Evolutionary conservation across 148 eudicot genomes (phyloP), one percentile per base, ranked within the genome.

Genomic region (Camellia sinensis): DNA sequence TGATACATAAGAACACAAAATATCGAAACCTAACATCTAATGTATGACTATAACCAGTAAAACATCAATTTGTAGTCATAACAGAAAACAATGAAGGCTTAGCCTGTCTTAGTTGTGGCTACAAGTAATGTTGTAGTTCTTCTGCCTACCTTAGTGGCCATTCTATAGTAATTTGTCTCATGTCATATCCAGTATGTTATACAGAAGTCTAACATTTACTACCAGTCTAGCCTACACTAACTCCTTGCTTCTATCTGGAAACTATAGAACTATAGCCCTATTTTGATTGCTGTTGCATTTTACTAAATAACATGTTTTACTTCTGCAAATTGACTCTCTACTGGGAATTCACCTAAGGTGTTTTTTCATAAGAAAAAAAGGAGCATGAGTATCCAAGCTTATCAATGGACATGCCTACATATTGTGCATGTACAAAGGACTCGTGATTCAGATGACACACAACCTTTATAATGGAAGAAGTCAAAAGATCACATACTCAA

Each of bases 221-320:
- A 29, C 1, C 37, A 29, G 37, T 29, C 64, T 44, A 43, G 10
- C 48, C 71, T 43, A 14, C 48, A 43, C 9, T 15, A 41, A 48
- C 17, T 12, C 71, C 71, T 19, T 67, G 71, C 71, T 41, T 67
- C 71, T 15, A 40, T 48, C 71, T 43, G 71, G 71, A 67, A 37
- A 67, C 15, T 19, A 14, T 41, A 67, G 0, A 6, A 67, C 44
- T 67, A 67, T 15, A 14, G 43, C 19, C 71, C 43, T 19, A 67
- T 40, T 46, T 67, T 29, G 37, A 40, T 6, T n/a, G 48, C 44
- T 41, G 71, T 48, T 43, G 44, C 19, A 67, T 67, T 67, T 67
- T 41, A 44, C 46, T 41, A 29, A 18, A 44, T 17, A 44, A 21
- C 65, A 61, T 61, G 21, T 61, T 61, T 61, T 61, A 61, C 65